Conservation (phyloP, 108 stramenopile genomes). For the Nitzschia sp. region DNA sequence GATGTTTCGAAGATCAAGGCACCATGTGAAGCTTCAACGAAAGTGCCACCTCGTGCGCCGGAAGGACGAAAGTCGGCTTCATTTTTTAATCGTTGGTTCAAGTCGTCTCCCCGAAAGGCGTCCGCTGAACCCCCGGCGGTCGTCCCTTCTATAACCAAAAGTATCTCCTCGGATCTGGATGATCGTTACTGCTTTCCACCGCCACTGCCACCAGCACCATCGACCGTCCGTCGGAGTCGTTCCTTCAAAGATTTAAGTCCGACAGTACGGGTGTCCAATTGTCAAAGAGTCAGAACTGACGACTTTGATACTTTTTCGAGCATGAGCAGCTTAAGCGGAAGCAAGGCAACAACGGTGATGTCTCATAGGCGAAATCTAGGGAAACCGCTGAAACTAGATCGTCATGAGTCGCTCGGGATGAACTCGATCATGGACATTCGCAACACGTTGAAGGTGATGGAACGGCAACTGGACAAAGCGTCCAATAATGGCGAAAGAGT, state of each 20-base stretch:
- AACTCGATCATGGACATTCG: constrained; percentile 29
- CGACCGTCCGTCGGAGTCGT: not conserved
- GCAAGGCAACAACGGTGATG: constrained; percentile 4
- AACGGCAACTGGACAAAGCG: constrained; percentile 22
- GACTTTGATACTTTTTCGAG: constrained; percentile 19
- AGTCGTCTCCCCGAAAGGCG: not conserved
- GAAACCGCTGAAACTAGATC: constrained; percentile 5
- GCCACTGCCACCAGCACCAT: not conserved
- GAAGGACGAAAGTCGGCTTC: not conserved
- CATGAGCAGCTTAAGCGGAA: constrained; percentile 27
- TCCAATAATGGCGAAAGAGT: constrained; percentile 19
- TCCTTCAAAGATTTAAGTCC: not conserved
- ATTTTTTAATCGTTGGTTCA: not conserved
- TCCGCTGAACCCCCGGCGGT: not conserved
- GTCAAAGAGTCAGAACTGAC: constrained; percentile 1
- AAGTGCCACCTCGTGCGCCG: not conserved
- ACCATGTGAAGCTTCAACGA: not conserved
- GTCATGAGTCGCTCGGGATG: constrained; percentile 30
- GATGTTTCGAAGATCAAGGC: not conserved
- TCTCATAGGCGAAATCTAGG: not conserved
- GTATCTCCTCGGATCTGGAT: not conserved
- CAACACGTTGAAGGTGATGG: constrained; percentile 25
- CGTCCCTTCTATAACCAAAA: not conserved
- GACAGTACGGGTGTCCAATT: not conserved
- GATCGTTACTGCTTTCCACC: not conserved